Percentiles rank a stretch among this genome's conserved stretches.
These are phyloP conservation scores for Buxus sempervirens DNA, from an alignment of 164 flowering plant species.

Conservation along the genomic window DNA sequence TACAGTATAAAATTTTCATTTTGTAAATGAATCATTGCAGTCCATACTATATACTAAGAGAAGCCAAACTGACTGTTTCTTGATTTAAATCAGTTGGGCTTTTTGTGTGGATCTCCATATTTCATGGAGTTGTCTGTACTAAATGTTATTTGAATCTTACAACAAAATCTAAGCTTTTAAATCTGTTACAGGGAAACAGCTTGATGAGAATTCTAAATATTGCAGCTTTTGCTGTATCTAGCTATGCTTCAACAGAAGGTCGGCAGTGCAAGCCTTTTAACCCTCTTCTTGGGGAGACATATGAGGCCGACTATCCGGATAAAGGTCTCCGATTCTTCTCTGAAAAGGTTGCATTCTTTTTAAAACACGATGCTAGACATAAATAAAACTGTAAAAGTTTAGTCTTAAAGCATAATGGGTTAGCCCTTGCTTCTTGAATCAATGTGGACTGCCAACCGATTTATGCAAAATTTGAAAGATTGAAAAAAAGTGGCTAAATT, in stretches of 20 bases:
- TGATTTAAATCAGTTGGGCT: no score
- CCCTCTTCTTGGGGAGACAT: slow-evolving; percentile 98
- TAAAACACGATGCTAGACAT: neutral
- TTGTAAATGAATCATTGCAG: no score
- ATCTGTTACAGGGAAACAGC: slow-evolving; percentile 80
- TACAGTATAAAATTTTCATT: no score
- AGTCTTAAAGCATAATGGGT: neutral
- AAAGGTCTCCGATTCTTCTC: slow-evolving; percentile 96
- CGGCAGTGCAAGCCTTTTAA: slow-evolving; percentile 99
- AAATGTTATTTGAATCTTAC: neutral
- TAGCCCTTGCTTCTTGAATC: neutral
- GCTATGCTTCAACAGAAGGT: slow-evolving; percentile 99
- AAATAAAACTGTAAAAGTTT: neutral
- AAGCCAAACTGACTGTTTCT: neutral
- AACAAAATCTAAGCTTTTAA: slow-evolving; percentile 5
- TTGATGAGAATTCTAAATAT: slow-evolving; percentile 90
- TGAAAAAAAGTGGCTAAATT: neutral
- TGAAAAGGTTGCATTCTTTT: slow-evolving; percentile 59
- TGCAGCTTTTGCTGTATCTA: slow-evolving; percentile 98
- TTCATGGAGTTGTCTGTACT: no score
- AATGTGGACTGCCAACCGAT: no score
- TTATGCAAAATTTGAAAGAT: no score
- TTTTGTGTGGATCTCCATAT: no score
- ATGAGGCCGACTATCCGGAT: slow-evolving; percentile 98
- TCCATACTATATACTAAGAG: no score